Conservation (phyloP, 768 basidiomycete genomes). For the Collybia sordida region DNA sequence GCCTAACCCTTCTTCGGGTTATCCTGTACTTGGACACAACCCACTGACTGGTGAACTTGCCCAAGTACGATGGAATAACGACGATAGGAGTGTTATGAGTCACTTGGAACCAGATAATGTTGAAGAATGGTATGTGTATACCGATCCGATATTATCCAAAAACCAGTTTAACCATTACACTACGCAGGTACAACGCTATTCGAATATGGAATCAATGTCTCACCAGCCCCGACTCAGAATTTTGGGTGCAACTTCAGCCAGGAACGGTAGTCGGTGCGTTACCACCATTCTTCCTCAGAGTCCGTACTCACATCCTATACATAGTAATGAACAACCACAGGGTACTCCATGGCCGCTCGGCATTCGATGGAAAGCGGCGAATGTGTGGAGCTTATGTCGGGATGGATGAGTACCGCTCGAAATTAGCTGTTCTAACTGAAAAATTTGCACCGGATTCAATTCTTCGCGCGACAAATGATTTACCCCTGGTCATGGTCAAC, state of each 20-base stretch:
- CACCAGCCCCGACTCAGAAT: slow-evolving; percentile 81
- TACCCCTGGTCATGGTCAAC: slow-evolving; percentile 22
- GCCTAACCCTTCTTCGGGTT: slow-evolving; percentile 56
- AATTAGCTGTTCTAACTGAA: slow-evolving; percentile 66
- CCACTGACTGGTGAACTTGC: slow-evolving; percentile 54
- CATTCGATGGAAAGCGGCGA: slow-evolving; percentile 81
- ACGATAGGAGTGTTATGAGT: slow-evolving; percentile 84
- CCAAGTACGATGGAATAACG: slow-evolving; percentile 92
- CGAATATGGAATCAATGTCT: slow-evolving; percentile 74
- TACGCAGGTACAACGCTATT: slow-evolving; percentile 74
- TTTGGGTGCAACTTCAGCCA: slow-evolving; percentile 86
- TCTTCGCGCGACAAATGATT: slow-evolving; percentile 20
- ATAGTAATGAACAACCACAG: slow-evolving; percentile 91
- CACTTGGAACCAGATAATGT: slow-evolving; percentile 57
- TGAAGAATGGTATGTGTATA: slow-evolving; percentile 62
- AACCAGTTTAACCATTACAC: neutral
- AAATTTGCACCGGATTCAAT: slow-evolving; percentile 43
- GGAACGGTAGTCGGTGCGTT: slow-evolving; percentile 82
- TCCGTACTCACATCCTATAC: neutral
- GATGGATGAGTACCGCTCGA: slow-evolving; percentile 85
- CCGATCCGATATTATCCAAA: neutral
- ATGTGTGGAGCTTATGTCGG: slow-evolving; percentile 98
- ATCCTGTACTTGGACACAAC: slow-evolving; percentile 76
- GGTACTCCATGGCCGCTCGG: slow-evolving; percentile 91
- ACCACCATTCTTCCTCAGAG: neutral